Base-by-base conservation (phyloP, 768 basidiomycete species). In the Pleurotus citrinopileatus region DNA sequence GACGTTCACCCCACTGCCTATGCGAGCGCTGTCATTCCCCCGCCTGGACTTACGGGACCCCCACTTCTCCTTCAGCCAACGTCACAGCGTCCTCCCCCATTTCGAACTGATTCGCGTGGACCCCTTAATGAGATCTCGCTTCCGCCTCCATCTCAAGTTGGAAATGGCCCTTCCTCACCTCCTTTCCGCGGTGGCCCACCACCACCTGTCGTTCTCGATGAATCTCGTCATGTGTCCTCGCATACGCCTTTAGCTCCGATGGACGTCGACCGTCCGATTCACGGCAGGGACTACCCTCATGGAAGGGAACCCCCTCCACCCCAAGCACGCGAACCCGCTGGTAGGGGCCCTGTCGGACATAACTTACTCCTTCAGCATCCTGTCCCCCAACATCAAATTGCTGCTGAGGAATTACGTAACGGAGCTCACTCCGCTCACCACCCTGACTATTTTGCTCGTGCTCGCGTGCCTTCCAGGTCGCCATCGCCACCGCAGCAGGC, bases 1-100 rank as follows among this genome's bases (percentile, higher is more conserved):
- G 95, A 98, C 61, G 95, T 98, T 0, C 95, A 98, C 63, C 95
- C 95, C 1, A 96, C 93, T 2, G 93, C 93, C 3, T 98, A 97
- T 61, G 90, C 91, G 0, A 89, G 84, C 56, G 80, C 86, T 0
- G 81, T 87, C 20, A 80, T 86, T 1, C 87, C 86, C 10, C 87
- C 89, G 23, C 81, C 82, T 1, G 82, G 85, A 5, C 72, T 91
- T 12, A 73, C 74, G 6, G 89, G 89, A 0, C 87, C 86, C 0
- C 85, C 86, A 20, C 73, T 89, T 19, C 68, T 88, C 48, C 60
- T 90, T 23, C 81, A 86, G 59, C 72, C 81, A 10, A 71, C 71
- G 22, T 67, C 63, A 42, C 73, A 73, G 55, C 80, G 83, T 5
- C 48, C 48, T 9, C 77, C 82, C 7, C 65, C 80, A 15, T 87